Evolutionary conservation across 192 early-diverging fungal species (phyloP), one percentile per base, ranked within the genome.

Genomic region (Umbelopsis ramanniana): DNA sequence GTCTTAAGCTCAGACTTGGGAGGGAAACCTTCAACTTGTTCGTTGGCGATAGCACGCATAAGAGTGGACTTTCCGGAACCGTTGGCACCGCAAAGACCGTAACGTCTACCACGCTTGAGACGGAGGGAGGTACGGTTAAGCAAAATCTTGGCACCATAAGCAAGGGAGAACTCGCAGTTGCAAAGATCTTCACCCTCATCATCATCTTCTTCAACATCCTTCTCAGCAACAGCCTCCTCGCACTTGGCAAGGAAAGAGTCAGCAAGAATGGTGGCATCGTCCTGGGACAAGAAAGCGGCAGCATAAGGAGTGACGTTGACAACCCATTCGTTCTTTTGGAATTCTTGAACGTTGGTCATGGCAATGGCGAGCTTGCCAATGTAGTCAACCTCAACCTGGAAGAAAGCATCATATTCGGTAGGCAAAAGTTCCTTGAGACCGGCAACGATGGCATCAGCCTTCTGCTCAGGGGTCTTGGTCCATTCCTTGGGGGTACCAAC

Each of bases 1-100:
- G 91, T 94, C 74, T 87, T 85, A 71, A 94, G 85, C 76, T 88
- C 89, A 69, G 89, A 84, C 9, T 83, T 79, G 23, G 89, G 86
- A 43, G 93, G 93, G 89, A 94, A 94, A 55, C 90, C 90, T 70
- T 93, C 91, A 67, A 95, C 81, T 77, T 92, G 89, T 29, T 90
- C 92, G 67, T 90, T 90, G 71, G 92, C 91, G 76, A 95, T 95
- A 78, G 93, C 90, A 67, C 92, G 84, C 91, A 95, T 91, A 67
- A 95, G 86, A 55, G 93, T 94, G 37, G 92, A 88, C 84, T 95
- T 95, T 75, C 93, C 93, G 79, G 83, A 86, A 82, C 93, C 93
- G 87, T 94, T 94, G 76, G 88, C 87, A 72, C 91, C 93, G 78
- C 86, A 86, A 60, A 95, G 87, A 89, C 90, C 92, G 82, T 95